Percentiles rank a stretch among this genome's conserved stretches.
These are phyloP conservation scores for Macrocystidia cucumis DNA, from an alignment of 1,284 basidiomycete genomes.

Conservation along the genomic window DNA sequence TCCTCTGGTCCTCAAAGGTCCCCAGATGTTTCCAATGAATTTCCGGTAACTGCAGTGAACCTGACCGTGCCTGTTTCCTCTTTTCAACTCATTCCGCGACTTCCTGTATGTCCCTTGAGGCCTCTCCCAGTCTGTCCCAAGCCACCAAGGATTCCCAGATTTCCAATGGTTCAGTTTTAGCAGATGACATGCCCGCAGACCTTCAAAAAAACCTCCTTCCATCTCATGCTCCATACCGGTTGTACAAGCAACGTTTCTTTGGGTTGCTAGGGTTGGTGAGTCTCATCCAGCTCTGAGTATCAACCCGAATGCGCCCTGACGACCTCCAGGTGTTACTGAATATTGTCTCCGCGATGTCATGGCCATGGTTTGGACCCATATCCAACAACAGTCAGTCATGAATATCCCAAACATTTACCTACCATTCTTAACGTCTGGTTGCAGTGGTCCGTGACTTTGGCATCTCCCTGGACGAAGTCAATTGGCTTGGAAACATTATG, in stretches of 20 bases:
- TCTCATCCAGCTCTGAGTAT: not conserved
- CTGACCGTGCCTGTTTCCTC: too few relatives aligned
- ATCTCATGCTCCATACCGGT: too few relatives aligned
- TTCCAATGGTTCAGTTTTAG: too few relatives aligned
- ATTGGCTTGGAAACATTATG: slow-evolving; percentile 70
- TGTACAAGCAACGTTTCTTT: slow-evolving; percentile 61
- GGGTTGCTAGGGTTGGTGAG: slow-evolving; percentile 39
- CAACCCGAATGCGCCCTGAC: slow-evolving; percentile 1
- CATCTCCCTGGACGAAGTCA: slow-evolving; percentile 58
- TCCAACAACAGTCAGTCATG: slow-evolving; percentile 47
- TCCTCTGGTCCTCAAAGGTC: too few relatives aligned
- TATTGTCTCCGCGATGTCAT: slow-evolving; percentile 52
- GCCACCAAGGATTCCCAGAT: too few relatives aligned
- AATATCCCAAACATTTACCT: not conserved
- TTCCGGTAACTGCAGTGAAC: too few relatives aligned
- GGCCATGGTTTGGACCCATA: slow-evolving; percentile 75
- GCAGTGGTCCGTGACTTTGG: slow-evolving; percentile 53
- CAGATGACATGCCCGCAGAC: too few relatives aligned
- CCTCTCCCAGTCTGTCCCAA: too few relatives aligned
- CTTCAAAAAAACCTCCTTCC: too few relatives aligned
- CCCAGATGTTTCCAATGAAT: too few relatives aligned
- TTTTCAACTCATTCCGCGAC: too few relatives aligned
- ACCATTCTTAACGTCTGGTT: slow-evolving; percentile 2
- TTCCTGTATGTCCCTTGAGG: too few relatives aligned
- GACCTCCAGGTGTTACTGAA: slow-evolving; percentile 49